A percentile compares a stretch with the other conserved stretches of the same genome.
phyloP scores from a whole-genome alignment of 2,329 filamentous ascomycete species.

The Salinomyces thailandicus region DNA sequence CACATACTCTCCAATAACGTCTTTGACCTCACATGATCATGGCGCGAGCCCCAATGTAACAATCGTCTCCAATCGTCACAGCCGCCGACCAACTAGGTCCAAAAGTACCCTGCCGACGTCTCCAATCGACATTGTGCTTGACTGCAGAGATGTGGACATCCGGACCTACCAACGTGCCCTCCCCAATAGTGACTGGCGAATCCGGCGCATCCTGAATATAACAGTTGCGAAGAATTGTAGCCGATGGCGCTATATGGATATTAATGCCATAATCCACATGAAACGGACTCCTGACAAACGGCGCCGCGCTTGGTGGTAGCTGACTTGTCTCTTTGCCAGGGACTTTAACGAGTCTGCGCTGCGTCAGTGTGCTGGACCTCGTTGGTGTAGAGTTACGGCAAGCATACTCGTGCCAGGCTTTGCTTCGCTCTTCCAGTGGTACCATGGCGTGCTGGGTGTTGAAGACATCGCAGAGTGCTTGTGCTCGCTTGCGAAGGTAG shows the following conservation, averaged over 20 bases:
- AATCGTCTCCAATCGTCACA: slow-evolving; percentile 8
- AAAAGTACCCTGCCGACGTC: slow-evolving; percentile 5
- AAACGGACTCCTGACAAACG: slow-evolving; percentile 8
- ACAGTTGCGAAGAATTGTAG: slow-evolving; percentile 9
- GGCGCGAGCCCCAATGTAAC: slow-evolving; percentile 14
- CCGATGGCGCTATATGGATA: slow-evolving; percentile 7
- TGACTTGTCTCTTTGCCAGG: not conserved
- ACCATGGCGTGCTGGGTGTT: slow-evolving; percentile 5
- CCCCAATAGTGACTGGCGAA: slow-evolving; percentile 5
- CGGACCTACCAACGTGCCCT: slow-evolving; percentile 5
- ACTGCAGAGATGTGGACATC: slow-evolving; percentile 6
- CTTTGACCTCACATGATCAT: slow-evolving; percentile 9
- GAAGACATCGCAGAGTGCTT: slow-evolving; percentile 3
- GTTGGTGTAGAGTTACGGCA: not conserved
- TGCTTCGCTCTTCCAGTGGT: slow-evolving; percentile 3
- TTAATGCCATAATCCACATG: slow-evolving; percentile 11
- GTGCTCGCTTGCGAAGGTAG: slow-evolving; percentile 5
- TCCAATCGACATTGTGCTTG: slow-evolving; percentile 8
- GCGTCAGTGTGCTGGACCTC: not conserved
- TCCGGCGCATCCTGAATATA: slow-evolving; percentile 6
- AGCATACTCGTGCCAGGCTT: slow-evolving; percentile 8
- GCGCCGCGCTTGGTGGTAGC: not conserved
- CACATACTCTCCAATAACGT: not conserved
- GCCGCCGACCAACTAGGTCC: slow-evolving; percentile 4
- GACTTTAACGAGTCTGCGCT: not conserved